Base-by-base conservation (phyloP, 140 eudicot species). In the Ambrosia hybrid region DNA sequence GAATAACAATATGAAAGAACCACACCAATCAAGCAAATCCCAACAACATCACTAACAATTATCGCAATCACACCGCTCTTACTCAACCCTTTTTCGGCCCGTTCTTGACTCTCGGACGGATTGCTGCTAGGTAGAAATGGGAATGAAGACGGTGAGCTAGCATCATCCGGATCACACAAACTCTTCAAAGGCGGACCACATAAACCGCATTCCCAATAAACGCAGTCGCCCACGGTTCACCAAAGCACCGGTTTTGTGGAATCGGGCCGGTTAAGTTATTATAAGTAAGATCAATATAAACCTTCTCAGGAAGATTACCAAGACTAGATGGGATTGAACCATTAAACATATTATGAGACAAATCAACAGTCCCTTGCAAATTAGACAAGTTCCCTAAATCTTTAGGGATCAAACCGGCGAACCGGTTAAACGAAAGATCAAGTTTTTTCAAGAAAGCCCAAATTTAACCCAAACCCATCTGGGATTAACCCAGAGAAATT, bases 221-320 rank as follows among this genome's bases (percentile, higher is more conserved):
- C 14, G 98, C 98, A 2, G 98, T 93, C 9, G 98, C n/a, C 98
- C 98, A 73, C 98, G 79, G 75, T 93, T 93, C 16, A 93, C 86
- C 13, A 93, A 76, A 67, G 97, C 97, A 74, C 98, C 98, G 65
- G 76, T n/a, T 93, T 85, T 90, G 98, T 0, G 98, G 98, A 66
- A 93, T 93, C 41, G 96, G 83, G 6, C 98, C 98, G 26, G 86
- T 90, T 45, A 93, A 76, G 73, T 85, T 80, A 59, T 93, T 93
- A 64, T 87, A 87, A 82, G 98, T 89, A 3, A 93, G 89, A 81
- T 93, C 98, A 61, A 93, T 89, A 60, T 93, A 93, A 69, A 93
- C 97, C 76, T 93, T 93, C 76, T 93, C 98, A 34, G 98, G 98
- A 77, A 93, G 95, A 38, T 90, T 88, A 34, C 98, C 98, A 74